phyloP scores from a whole-genome alignment of 257 asterid species.

The Craterostigma plantagineum region DNA sequence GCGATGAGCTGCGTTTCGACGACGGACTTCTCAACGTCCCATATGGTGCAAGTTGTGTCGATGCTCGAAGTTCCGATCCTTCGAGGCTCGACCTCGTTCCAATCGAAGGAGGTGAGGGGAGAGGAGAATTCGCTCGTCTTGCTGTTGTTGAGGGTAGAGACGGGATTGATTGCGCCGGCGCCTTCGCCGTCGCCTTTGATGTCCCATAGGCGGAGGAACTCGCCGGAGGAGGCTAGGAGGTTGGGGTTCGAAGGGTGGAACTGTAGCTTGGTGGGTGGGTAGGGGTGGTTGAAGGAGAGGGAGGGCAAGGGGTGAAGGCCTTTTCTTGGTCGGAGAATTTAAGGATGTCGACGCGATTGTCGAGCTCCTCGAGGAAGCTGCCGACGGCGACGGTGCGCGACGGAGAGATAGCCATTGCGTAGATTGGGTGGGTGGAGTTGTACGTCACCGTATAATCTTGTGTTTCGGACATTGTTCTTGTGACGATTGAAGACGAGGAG shows the following conservation, averaged over 20 bases:
- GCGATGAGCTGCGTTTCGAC: conserved; percentile 81
- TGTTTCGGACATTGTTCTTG: conserved; percentile 17
- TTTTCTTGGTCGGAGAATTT: conserved; percentile 50
- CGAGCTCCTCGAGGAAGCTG: conserved; percentile 52
- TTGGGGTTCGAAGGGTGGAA: conserved; percentile 53
- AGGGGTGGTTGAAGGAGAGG: conserved; percentile 71
- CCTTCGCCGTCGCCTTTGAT: conserved; percentile 27
- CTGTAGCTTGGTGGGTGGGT: conserved; percentile 74
- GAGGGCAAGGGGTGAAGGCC: conserved; percentile 27
- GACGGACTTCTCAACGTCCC: conserved; percentile 69
- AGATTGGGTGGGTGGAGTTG: conserved; percentile 45
- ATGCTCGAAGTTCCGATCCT: conserved; percentile 73
- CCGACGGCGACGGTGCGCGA: conserved; percentile 52
- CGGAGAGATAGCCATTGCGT: conserved; percentile 63
- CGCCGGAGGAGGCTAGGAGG: conserved; percentile 78
- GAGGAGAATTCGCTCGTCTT: conserved; percentile 70
- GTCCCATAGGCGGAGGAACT: conserved; percentile 79
- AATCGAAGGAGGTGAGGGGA: conserved; percentile 77
- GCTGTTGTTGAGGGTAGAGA: conserved; percentile 38
- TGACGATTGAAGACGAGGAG: conserved; percentile 26
- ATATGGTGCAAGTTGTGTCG: conserved; percentile 78
- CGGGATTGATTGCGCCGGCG: conserved; percentile 29
- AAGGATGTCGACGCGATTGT: conserved; percentile 63
- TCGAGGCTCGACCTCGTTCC: conserved; percentile 79
- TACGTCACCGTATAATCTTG: conserved; percentile 15